Conservation (phyloP, 2,329 filamentous ascomycete species). For the Fusarium tanahbumbuense region DNA sequence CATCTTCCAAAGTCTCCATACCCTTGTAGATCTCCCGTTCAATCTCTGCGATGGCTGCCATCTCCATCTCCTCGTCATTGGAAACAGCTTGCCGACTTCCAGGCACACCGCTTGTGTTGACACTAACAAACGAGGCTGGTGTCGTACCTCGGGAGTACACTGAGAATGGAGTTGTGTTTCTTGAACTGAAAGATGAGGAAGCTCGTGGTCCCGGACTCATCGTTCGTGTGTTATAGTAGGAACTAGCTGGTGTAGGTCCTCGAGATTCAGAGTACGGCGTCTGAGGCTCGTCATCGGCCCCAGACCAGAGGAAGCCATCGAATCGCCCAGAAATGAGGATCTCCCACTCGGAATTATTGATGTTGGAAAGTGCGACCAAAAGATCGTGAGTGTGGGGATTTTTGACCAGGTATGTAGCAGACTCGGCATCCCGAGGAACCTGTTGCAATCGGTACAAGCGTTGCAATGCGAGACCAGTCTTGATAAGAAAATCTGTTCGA, state of each 20-base stretch:
- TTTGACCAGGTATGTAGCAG: conserved; percentile 85
- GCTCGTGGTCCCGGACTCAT: conserved; percentile 57
- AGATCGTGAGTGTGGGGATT: conserved; percentile 86
- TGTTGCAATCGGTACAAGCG: conserved; percentile 81
- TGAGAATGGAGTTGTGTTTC: conserved; percentile 62
- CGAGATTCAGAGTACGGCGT: conserved; percentile 60
- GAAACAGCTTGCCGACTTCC: conserved; percentile 74
- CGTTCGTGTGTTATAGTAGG: conserved; percentile 54
- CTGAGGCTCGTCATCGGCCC: conserved; percentile 73
- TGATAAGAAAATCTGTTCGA: conserved; percentile 78
- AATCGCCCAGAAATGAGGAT: conserved; percentile 94
- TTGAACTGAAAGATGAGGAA: conserved; percentile 57
- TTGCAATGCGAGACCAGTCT: conserved; percentile 82
- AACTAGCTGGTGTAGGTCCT: conserved; percentile 66
- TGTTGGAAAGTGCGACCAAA: conserved; percentile 85
- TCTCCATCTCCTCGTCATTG: conserved; percentile 93
- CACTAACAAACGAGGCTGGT: conserved; percentile 68
- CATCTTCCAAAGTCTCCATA: conserved; percentile 95
- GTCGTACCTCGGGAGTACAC: conserved; percentile 68
- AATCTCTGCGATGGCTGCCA: conserved; percentile 88
- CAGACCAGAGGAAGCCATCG: conserved; percentile 94
- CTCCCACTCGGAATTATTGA: conserved; percentile 95
- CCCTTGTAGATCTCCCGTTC: conserved; percentile 92
- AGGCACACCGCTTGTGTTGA: conserved; percentile 60
- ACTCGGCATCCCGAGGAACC: conserved; percentile 85